These are phyloP conservation scores for Fomitopsis pulvina DNA, from an alignment of 768 basidiomycete species.

Conservation along the genomic window DNA sequence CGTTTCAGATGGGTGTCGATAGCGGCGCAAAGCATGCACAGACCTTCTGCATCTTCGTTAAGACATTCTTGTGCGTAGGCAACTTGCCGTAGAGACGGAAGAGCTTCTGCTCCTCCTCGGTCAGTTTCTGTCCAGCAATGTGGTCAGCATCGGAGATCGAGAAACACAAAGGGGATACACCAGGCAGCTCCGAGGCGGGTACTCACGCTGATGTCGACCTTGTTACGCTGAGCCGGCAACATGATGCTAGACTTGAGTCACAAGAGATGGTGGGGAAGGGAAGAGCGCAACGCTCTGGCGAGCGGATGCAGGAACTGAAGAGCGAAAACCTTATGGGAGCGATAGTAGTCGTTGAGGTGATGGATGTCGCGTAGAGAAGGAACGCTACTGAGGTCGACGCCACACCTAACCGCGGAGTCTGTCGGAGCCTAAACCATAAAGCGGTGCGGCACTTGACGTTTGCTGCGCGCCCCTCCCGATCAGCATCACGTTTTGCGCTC, in stretches of 20 bases:
- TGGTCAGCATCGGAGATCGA: background rate
- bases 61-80: slow-evolving; percentile 87
- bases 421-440: slow-evolving; percentile 4
- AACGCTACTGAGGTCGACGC: slow-evolving; percentile 1
- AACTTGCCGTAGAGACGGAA: slow-evolving; percentile 94
- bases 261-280: slow-evolving; percentile 10
- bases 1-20: slow-evolving; percentile 1
- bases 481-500: slow-evolving; percentile 2
- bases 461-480: background rate
- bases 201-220: slow-evolving; percentile 90
- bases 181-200: slow-evolving; percentile 3
- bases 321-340: slow-evolving; percentile 9
- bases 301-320: slow-evolving; percentile 2
- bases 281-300: slow-evolving; percentile 11
- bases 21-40: slow-evolving; percentile 9
- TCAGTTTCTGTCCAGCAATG: slow-evolving; percentile 52
- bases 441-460: slow-evolving; percentile 2
- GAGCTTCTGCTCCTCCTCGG: slow-evolving; percentile 87
- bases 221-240: slow-evolving; percentile 79
- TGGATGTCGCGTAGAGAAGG: slow-evolving; percentile 1
- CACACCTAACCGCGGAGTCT: slow-evolving; percentile 5
- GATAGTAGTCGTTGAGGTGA: slow-evolving; percentile 7
- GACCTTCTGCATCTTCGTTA: slow-evolving; percentile 95
- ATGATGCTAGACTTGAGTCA: slow-evolving; percentile 31
- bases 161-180: background rate